Percentiles rank a stretch among this genome's conserved stretches.
Conservation (phyloP, 768 basidiomycete species). For the Termitomyces heimii region DNA sequence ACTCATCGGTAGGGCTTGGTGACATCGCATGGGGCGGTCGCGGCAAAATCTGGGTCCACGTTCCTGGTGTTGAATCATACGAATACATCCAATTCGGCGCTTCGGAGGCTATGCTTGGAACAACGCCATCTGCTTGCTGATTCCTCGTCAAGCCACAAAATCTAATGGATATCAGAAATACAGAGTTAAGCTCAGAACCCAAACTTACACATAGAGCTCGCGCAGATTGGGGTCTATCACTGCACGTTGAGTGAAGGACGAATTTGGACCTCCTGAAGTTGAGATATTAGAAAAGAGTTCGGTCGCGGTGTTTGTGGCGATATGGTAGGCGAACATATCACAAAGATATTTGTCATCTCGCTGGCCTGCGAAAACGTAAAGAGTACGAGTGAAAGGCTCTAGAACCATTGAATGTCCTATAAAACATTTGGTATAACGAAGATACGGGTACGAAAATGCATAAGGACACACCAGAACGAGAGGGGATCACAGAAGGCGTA, state of each 20-base stretch:
- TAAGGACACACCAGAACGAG: conserved; percentile 49
- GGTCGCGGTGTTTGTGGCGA: conserved; percentile 47
- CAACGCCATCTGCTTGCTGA: conserved; percentile 25
- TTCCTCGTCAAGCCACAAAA: conserved; percentile 56
- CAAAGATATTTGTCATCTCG: conserved; percentile 59
- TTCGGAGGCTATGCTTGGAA: conserved; percentile 38
- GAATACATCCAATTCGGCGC: conserved; percentile 65
- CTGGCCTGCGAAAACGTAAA: conserved; percentile 75
- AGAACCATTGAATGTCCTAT: conserved; percentile 80
- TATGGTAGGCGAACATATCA: conserved; percentile 74
- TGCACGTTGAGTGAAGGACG: conserved; percentile 71
- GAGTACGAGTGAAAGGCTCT: conserved; percentile 47
- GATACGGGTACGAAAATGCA: background rate
- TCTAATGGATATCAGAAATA: conserved; percentile 24
- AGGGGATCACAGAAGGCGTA: conserved; percentile 40
- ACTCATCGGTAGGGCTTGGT: background rate
- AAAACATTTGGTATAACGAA: background rate
- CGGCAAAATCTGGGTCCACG: conserved; percentile 57
- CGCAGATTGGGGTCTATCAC: conserved; percentile 55
- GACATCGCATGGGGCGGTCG: conserved; percentile 15
- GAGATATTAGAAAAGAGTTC: conserved; percentile 64
- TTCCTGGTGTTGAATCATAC: conserved; percentile 53
- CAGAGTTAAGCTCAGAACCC: background rate
- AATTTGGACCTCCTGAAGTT: conserved; percentile 56
- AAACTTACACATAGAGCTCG: conserved; percentile 69